Percentiles rank a stretch among this genome's conserved stretches.
Evolutionary conservation across 495 filamentous ascomycete genomes (phyloP).

Genomic region (Neurospora sp.): DNA sequence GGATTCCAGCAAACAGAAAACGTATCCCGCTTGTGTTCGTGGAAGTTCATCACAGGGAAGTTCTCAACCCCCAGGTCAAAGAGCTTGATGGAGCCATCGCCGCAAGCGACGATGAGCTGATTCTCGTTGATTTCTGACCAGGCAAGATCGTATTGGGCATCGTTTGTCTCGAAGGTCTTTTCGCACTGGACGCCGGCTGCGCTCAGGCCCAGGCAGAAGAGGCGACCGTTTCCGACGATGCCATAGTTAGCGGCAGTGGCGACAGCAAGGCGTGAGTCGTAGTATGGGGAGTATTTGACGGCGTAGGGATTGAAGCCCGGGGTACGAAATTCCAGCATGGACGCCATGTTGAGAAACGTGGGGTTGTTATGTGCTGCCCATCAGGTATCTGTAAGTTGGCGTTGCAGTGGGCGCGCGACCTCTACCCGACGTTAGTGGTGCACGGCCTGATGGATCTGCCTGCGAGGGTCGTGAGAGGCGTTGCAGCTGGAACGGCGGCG

Average conservation of each 20-base stretch:
- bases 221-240: constrained; percentile 87
- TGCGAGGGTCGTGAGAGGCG: neutral
- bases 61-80: constrained; percentile 71
- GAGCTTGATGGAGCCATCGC: constrained; percentile 89
- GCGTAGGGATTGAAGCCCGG: constrained; percentile 89
- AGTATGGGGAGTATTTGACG: constrained; percentile 96
- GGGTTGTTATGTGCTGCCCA: constrained; percentile 5
- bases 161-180: constrained; percentile 93
- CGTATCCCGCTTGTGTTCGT: constrained; percentile 84
- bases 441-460: neutral
- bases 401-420: neutral
- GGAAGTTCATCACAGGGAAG: constrained; percentile 79
- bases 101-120: constrained; percentile 76
- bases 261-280: constrained; percentile 85
- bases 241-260: constrained; percentile 85
- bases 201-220: constrained; percentile 73
- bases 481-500: neutral
- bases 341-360: constrained; percentile 23
- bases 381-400: neutral
- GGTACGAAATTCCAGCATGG: constrained; percentile 89
- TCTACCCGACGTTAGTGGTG: neutral
- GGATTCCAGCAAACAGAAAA: constrained; percentile 91
- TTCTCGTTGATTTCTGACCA: constrained; percentile 95
- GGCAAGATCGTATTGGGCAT: constrained; percentile 83
- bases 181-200: constrained; percentile 72